Evolutionary conservation across 331 rosid genomes (phyloP).

Genomic region (Spiraea crenata): DNA sequence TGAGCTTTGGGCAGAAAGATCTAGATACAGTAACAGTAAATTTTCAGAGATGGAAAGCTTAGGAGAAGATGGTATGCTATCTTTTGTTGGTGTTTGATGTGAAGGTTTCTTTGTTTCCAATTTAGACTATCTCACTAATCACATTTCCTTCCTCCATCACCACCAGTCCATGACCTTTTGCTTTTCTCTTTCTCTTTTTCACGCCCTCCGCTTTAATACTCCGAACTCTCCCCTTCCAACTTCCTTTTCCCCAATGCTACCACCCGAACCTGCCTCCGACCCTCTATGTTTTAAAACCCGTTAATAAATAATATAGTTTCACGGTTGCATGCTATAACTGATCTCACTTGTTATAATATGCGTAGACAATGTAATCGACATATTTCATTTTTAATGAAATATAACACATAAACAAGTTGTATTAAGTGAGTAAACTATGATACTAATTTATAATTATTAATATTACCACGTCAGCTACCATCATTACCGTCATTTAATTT

Average conservation of each 20-base stretch:
- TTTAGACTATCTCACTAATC: conserved; percentile 39
- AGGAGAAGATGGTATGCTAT: not conserved
- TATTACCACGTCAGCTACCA: too few relatives aligned
- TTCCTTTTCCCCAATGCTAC: conserved; percentile 15
- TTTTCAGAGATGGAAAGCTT: not conserved
- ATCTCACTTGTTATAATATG: too few relatives aligned
- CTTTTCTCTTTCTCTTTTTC: conserved; percentile 26
- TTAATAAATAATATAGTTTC: too few relatives aligned
- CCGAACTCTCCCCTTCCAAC: not conserved
- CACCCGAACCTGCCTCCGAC: conserved; percentile 24
- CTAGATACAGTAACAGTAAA: not conserved
- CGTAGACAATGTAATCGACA: too few relatives aligned
- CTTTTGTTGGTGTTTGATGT: conserved; percentile 28
- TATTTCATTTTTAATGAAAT: too few relatives aligned
- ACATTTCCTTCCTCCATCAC: not conserved
- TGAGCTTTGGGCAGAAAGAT: conserved; percentile 1
- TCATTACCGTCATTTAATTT: too few relatives aligned
- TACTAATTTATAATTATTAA: too few relatives aligned
- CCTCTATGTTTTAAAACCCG: conserved; percentile 3
- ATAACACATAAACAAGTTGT: too few relatives aligned
- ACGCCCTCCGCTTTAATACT: conserved; percentile 43
- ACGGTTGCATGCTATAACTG: too few relatives aligned
- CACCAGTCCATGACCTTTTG: conserved; percentile 38
- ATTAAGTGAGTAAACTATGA: too few relatives aligned
- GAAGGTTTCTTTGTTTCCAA: conserved; percentile 56